phyloP scores from a whole-genome alignment of 331 rosid species.

The Stylosanthes scabra region DNA sequence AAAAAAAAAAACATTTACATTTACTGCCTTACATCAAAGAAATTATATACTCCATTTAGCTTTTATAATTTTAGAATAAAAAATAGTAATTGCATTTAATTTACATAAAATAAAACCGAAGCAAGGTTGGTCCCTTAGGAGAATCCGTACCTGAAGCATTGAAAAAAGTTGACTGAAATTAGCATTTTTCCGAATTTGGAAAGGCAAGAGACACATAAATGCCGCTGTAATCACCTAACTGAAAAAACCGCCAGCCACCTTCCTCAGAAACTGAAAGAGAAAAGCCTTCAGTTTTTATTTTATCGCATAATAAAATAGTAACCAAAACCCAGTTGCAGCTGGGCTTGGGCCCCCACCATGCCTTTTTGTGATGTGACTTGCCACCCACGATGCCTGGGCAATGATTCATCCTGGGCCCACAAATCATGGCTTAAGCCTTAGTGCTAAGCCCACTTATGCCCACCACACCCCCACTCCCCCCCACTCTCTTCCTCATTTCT shows the following conservation, averaged over 20 bases:
- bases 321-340: slow-evolving; percentile 46
- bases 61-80: no score
- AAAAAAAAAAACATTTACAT: no score
- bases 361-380: slow-evolving; percentile 50
- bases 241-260: slow-evolving; percentile 59
- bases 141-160: slow-evolving; percentile 14
- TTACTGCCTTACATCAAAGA: no score
- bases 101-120: no score
- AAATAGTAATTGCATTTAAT: no score
- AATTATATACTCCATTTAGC: no score
- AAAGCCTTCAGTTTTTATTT: slow-evolving; percentile 1
- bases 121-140: no score
- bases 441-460: slow-evolving; percentile 73
- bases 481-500: not conserved
- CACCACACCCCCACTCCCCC: slow-evolving; percentile 24
- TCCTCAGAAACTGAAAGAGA: not conserved
- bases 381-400: slow-evolving; percentile 35
- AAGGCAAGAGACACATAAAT: slow-evolving; percentile 4
- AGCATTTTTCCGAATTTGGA: slow-evolving; percentile 37
- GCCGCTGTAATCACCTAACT: slow-evolving; percentile 39
- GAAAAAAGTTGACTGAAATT: slow-evolving; percentile 14
- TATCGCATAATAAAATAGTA: not conserved
- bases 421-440: slow-evolving; percentile 39
- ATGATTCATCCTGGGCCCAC: slow-evolving; percentile 63
- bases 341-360: slow-evolving; percentile 15